Base-by-base conservation (phyloP, 768 basidiomycete genomes). In the Dictyophora rubrovolvata region DNA sequence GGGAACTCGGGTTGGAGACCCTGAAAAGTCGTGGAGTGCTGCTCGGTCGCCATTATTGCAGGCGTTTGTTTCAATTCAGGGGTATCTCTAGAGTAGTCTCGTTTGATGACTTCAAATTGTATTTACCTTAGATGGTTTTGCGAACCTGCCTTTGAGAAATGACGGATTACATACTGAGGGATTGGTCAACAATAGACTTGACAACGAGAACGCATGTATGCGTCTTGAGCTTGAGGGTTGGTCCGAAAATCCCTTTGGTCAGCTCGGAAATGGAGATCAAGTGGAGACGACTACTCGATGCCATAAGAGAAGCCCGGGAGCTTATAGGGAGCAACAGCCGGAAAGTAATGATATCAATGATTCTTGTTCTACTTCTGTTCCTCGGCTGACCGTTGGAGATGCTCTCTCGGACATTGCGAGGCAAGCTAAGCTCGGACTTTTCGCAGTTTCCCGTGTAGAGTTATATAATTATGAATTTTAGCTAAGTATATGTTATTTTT, bases 41-140 rank as follows among this genome's bases (percentile, higher is more conserved):
- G 75, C 82, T 36, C 78, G 88, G 49, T 95, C 92, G 1, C 93
- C 91, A 16, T 73, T 97, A 22, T 78, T 97, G 17, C 93, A 97
- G 71, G 89, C 90, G 0, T 81, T 96, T 55, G 89, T 97, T 18
- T 94, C 92, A 34, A 94, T 96, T 49, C 94, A 95, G 68, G 93
- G 92, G 87, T 93, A 67, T 93, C 93, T 80, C 95, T n/a, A n/a
- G n/a, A n/a, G 73, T 68, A 89, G 36, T 42, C 21, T 21, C 20
- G 17, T 28, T 11, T 48, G 48, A 35, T 20, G 17, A 12, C 28
- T 18, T 33, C n/a, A 18, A 7, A 10, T 59, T 7, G n/a, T 56
- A 17, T 48, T 60, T 51, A 23, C 50, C 37, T 59, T 63, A 90
- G 87, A 59, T 91, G 86, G 86, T 93, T 85, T 67, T 92, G 89